Conservation (phyloP, 116 monocot genomes). For the Trichopus zeylanicus region DNA sequence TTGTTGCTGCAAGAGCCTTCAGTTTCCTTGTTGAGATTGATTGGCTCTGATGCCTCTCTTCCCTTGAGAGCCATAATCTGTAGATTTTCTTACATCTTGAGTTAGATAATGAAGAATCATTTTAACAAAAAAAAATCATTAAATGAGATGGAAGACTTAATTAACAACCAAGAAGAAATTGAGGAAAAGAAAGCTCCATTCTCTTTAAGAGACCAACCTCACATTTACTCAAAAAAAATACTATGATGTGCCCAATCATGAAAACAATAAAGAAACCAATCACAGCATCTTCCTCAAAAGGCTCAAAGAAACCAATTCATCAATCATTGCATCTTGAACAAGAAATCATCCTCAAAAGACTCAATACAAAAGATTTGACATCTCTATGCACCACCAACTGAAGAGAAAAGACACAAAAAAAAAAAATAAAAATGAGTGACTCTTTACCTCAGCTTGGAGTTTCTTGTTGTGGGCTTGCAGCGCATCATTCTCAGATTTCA, state of each 20-base stretch:
- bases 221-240: no score
- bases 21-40: conserved; percentile 95
- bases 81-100: neutral
- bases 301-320: no score
- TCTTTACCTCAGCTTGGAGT: conserved; percentile 74
- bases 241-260: no score
- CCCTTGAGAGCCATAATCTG: conserved; percentile 77
- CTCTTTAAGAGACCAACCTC: no score
- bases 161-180: no score
- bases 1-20: conserved; percentile 94
- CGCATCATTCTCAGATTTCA: conserved; percentile 72
- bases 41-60: conserved; percentile 57
- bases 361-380: neutral
- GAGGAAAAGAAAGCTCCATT: no score
- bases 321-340: neutral
- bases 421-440: conserved; percentile 16
- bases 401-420: neutral
- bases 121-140: no score
- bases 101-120: no score
- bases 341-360: conserved; percentile 26
- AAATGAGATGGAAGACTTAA: no score
- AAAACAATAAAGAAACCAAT: conserved; percentile 2
- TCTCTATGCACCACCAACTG: conserved; percentile 9
- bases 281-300: no score
- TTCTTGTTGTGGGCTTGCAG: conserved; percentile 80